A percentile compares a stretch with the other conserved stretches of the same genome.
These are phyloP conservation scores for Penicillium digitatum DNA, from an alignment of 2,329 filamentous ascomycete genomes.

Conservation along the genomic window DNA sequence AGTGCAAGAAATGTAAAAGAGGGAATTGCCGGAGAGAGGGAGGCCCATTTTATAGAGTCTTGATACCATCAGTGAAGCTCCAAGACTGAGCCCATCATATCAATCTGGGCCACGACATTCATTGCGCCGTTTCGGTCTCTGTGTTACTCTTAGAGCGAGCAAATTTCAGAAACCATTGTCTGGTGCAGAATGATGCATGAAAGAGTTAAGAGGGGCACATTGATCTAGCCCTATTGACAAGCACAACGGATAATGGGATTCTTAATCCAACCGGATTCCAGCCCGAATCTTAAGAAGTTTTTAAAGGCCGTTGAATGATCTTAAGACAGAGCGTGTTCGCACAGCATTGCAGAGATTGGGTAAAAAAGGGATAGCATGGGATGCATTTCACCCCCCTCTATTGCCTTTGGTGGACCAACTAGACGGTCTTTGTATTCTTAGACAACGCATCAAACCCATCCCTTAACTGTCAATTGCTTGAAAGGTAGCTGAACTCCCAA, in stretches of 20 bases:
- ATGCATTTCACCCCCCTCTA: constrained; percentile 11
- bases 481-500: constrained; percentile 20
- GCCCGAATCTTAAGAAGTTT: constrained; percentile 12
- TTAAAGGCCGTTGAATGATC: constrained; percentile 6
- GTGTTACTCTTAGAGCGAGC: background rate
- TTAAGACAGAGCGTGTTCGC: background rate
- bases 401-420: background rate
- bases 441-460: constrained; percentile 7
- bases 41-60: constrained; percentile 1
- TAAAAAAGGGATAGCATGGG: constrained; percentile 9
- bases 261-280: constrained; percentile 4
- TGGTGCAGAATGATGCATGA: background rate
- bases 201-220: background rate
- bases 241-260: constrained; percentile 15
- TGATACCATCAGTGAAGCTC: background rate
- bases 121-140: background rate
- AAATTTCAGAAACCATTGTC: background rate
- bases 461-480: constrained; percentile 12
- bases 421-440: constrained; percentile 2
- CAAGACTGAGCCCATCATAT: constrained; percentile 4
- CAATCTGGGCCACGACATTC: background rate
- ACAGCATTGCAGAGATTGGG: constrained; percentile 3
- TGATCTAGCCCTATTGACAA: constrained; percentile 3
- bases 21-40: background rate
- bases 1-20: background rate